Percentiles rank a stretch among this genome's conserved stretches.
phyloP scores from a whole-genome alignment of 768 basidiomycete species.

The Boletellus ananiceps region DNA sequence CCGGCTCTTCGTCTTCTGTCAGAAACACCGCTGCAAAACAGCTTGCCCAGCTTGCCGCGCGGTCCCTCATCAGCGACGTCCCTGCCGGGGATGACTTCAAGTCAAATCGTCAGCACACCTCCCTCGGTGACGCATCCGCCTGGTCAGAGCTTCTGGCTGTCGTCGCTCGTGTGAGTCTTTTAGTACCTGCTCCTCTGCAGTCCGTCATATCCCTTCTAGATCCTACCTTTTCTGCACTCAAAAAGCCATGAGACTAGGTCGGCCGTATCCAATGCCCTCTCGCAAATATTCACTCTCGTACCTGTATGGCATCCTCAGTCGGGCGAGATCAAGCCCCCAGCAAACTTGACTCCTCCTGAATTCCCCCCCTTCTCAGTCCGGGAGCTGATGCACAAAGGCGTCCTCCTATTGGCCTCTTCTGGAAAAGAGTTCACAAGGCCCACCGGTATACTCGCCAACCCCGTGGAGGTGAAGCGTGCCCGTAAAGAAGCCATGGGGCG shows the following conservation, averaged over 20 bases:
- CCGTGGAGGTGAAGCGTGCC: conserved; percentile 80
- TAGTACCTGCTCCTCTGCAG: background rate
- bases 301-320: conserved; percentile 64
- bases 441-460: conserved; percentile 62
- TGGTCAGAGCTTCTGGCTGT: conserved; percentile 92
- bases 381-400: conserved; percentile 70
- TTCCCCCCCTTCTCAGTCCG: conserved; percentile 76
- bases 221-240: conserved; percentile 87
- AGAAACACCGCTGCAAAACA: conserved; percentile 96
- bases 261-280: conserved; percentile 84
- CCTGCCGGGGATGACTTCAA: conserved; percentile 77
- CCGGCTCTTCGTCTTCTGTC: conserved; percentile 86
- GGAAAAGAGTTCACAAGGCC: conserved; percentile 88
- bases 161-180: conserved; percentile 66
- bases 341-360: conserved; percentile 41
- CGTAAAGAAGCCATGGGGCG: conserved; percentile 86
- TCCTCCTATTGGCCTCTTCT: conserved; percentile 82
- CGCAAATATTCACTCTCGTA: conserved; percentile 78
- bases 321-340: conserved; percentile 20
- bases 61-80: conserved; percentile 80
- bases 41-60: conserved; percentile 84
- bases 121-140: conserved; percentile 61
- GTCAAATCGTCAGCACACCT: conserved; percentile 49
- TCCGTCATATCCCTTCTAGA: conserved; percentile 39
- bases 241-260: conserved; percentile 90